These are phyloP conservation scores for Cercospora zeina DNA, from an alignment of 2,329 filamentous ascomycete species.

Conservation along the genomic window DNA sequence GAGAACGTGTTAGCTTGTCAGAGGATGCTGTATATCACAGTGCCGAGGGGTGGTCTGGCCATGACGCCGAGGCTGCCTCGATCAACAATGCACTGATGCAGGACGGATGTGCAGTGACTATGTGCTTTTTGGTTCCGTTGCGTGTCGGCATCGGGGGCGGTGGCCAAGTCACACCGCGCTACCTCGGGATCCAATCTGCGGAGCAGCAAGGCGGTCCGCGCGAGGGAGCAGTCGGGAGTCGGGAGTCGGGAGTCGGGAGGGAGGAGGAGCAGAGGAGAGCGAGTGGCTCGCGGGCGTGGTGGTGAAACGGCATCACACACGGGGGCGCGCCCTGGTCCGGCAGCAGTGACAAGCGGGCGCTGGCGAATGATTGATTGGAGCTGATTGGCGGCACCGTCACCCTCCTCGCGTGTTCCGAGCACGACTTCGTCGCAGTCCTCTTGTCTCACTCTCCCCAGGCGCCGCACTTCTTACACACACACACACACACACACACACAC, in stretches of 20 bases:
- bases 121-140: no score
- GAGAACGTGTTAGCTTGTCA: constrained; percentile 1
- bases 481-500: no score
- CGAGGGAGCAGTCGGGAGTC: background rate
- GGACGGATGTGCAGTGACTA: no score
- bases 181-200: background rate
- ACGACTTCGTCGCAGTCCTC: background rate
- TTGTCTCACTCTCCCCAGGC: background rate
- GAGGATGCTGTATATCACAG: background rate
- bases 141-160: background rate
- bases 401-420: background rate
- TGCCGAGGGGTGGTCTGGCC: background rate
- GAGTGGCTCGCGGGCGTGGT: background rate
- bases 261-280: background rate
- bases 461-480: background rate
- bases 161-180: background rate
- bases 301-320: background rate
- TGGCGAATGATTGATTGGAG: background rate
- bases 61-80: background rate
- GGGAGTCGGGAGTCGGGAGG: background rate
- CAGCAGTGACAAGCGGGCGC: background rate
- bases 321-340: background rate
- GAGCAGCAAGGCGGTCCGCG: background rate
- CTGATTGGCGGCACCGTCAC: background rate
- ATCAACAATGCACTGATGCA: background rate